Base-by-base conservation (phyloP, 306 rosid genomes). In the Trifolium dubium region DNA sequence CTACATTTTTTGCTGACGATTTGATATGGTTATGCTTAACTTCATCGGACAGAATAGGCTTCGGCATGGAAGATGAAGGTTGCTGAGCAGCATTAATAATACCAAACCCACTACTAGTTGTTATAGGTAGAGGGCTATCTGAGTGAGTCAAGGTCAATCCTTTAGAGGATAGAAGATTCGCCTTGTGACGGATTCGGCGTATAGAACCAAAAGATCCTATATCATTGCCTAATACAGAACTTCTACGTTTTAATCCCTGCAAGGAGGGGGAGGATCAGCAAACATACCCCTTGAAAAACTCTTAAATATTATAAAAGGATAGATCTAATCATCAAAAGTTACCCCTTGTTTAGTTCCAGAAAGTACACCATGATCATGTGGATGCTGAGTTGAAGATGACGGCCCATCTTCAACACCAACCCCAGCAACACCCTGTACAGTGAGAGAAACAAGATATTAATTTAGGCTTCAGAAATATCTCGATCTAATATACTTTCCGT, bases 161-260 rank as follows among this genome's bases (percentile, higher is more conserved):
- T 87, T 82, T 89, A 10, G 89, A 78, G 65, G 88, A 84, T 13
- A 86, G 69, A 49, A 88, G 90, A 84, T 81, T 94, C 61, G 92
- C 79, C 80, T 89, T 91, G 10, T 85, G 97, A 67, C 96, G 98
- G 77, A 83, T 84, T 86, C 90, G 88, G 30, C 96, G 96, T 30
- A 88, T 83, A 30, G 94, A 87, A 80, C 98, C 96, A 76, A 79
- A 71, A 58, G 88, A 85, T 77, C 97, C 95, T 58, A 91, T 85
- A 83, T 94, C 97, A 81, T 88, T 87, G 18, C 88, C 91, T 69
- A 91, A 77, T 8, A 84, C 87, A 53, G 92, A 89, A 77, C 86
- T 85, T 73, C 92, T 85, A 55, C 91, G 92, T 75, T 94, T 94
- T 47, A 81, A 60, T 72, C 82, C 83, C 98, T 94, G 77, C 79